phyloP scores from a whole-genome alignment of 129 eudicot species.

The Glebionis coronaria region DNA sequence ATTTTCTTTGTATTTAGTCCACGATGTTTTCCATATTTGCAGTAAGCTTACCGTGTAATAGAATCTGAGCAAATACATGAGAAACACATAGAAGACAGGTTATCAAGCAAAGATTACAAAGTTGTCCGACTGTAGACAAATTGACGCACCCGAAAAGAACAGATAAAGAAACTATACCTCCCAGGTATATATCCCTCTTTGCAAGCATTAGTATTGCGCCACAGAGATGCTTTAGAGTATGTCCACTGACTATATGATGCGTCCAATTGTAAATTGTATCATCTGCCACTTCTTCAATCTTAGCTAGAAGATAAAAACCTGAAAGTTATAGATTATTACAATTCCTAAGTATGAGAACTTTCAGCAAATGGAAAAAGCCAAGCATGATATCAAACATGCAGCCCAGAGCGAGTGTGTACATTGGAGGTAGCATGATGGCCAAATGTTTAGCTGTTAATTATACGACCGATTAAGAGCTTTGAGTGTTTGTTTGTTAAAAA shows the following conservation, averaged over 20 bases:
- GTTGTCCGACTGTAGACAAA: background rate
- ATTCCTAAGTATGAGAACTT: background rate
- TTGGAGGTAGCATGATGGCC: too few species aligned
- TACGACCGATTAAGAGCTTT: too few species aligned
- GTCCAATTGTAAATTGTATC: too few species aligned
- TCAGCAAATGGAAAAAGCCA: constrained; percentile 22
- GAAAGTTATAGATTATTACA: constrained; percentile 20
- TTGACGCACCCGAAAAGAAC: constrained; percentile 7
- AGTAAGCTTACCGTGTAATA: constrained; percentile 68
- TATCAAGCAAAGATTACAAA: background rate
- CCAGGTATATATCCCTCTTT: constrained; percentile 61
- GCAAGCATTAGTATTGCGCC: constrained; percentile 95
- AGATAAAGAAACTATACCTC: constrained; percentile 42
- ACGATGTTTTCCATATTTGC: constrained; percentile 70
- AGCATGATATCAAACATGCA: too few species aligned
- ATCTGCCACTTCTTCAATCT: too few species aligned
- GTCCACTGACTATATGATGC: too few species aligned
- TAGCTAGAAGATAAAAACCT: constrained; percentile 92
- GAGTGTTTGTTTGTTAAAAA: too few species aligned
- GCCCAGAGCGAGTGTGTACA: too few species aligned
- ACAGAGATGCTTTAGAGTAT: constrained; percentile 85
- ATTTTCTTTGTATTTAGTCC: constrained; percentile 73
- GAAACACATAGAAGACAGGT: background rate
- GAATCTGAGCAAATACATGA: background rate
- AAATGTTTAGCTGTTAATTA: too few species aligned